A percentile compares a stretch with the other conserved stretches of the same genome.
phyloP scores from a whole-genome alignment of 352 stramenopile genomes.

The Pythium folliculosum region DNA sequence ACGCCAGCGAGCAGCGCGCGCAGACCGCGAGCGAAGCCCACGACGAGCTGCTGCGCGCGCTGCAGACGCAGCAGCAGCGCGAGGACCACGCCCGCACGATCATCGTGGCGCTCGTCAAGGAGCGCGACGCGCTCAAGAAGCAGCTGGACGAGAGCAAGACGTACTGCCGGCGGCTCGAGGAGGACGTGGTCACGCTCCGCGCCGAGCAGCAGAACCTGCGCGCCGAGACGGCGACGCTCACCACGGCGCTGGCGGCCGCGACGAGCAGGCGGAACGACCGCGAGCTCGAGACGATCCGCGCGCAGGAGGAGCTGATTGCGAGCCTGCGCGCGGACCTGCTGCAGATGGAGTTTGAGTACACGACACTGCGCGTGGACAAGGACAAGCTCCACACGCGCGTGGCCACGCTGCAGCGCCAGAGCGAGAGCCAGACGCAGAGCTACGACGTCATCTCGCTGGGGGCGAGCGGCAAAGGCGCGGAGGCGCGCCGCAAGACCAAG shows the following conservation, averaged over 20 bases:
- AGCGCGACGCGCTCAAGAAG: conserved; percentile 37
- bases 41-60: conserved; percentile 49
- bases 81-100: conserved; percentile 36
- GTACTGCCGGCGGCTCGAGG: conserved; percentile 51
- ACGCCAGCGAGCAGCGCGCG: conserved; percentile 31
- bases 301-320: conserved; percentile 52
- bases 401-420: conserved; percentile 36
- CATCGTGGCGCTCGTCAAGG: conserved; percentile 26
- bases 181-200: conserved; percentile 45
- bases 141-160: conserved; percentile 50
- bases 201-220: conserved; percentile 48
- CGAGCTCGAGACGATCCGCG: conserved; percentile 37
- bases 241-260: conserved; percentile 37
- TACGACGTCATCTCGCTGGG: conserved; percentile 54
- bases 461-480: conserved; percentile 25
- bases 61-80: conserved; percentile 46
- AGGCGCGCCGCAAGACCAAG: conserved; percentile 36
- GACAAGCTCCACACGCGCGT: conserved; percentile 37
- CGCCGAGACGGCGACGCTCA: conserved; percentile 41
- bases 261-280: conserved; percentile 23
- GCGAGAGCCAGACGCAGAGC: conserved; percentile 7
- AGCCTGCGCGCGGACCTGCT: conserved; percentile 58
- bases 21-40: conserved; percentile 38
- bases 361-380: conserved; percentile 51
- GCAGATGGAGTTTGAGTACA: conserved; percentile 71